Percentiles rank a stretch among this genome's conserved stretches.
Evolutionary conservation across 2,329 filamentous ascomycete species (phyloP).

Genomic region (Monosporascus sp.): DNA sequence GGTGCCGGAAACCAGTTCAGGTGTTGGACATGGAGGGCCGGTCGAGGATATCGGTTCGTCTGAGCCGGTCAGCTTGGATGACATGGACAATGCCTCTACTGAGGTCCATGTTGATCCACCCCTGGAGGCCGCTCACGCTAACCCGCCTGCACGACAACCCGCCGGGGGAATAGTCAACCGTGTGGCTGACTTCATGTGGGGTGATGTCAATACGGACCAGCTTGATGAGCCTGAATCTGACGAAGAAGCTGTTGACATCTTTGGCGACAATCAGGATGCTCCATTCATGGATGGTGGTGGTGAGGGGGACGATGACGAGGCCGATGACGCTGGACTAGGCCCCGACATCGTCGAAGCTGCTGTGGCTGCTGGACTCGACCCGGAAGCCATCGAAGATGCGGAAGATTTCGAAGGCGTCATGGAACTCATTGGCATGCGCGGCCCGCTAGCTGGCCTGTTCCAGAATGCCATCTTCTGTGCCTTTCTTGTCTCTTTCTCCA

Average conservation of each 20-base stretch:
- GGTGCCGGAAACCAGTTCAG: background rate
- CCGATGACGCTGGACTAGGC: slow-evolving; percentile 37
- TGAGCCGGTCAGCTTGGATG: background rate
- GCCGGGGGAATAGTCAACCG: slow-evolving; percentile 35
- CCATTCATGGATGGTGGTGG: slow-evolving; percentile 35
- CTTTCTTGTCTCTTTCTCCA: slow-evolving; percentile 80
- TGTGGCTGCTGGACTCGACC: slow-evolving; percentile 65
- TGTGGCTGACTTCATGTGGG: slow-evolving; percentile 59
- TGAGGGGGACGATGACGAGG: slow-evolving; percentile 22
- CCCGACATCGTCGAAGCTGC: slow-evolving; percentile 59
- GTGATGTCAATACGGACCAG: slow-evolving; percentile 40
- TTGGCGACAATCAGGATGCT: slow-evolving; percentile 41
- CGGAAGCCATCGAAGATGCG: slow-evolving; percentile 73
- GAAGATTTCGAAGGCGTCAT: slow-evolving; percentile 96
- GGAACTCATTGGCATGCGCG: slow-evolving; percentile 94
- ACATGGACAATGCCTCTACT: background rate
- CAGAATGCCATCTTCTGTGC: slow-evolving; percentile 95
- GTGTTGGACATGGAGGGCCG: background rate
- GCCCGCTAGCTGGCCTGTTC: slow-evolving; percentile 80
- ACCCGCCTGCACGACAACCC: slow-evolving; percentile 11
- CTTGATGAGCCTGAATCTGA: slow-evolving; percentile 34
- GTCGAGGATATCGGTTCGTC: background rate
- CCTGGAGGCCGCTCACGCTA: slow-evolving; percentile 4
- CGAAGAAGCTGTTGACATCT: slow-evolving; percentile 54
- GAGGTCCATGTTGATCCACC: slow-evolving; percentile 1